Evolutionary conservation across 2,329 filamentous ascomycete species (phyloP).

Genomic region (Achaetomium macrosporum): DNA sequence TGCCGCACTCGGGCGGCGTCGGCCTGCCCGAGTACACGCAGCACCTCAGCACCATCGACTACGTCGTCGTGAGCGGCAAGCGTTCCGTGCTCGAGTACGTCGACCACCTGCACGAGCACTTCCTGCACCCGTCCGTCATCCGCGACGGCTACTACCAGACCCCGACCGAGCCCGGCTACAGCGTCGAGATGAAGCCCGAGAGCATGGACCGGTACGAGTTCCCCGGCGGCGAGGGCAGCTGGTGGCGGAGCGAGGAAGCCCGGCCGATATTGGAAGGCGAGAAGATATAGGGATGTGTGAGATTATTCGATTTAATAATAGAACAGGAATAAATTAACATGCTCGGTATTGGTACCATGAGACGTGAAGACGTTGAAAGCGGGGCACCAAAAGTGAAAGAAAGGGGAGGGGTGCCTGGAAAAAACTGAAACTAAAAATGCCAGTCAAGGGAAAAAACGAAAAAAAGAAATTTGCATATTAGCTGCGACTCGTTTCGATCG

Average conservation of each 20-base stretch:
- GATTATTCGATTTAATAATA: not conserved
- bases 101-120: constrained; percentile 91
- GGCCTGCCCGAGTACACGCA: constrained; percentile 91
- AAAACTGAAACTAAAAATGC: too few relatives aligned
- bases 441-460: too few relatives aligned
- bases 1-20: constrained; percentile 84
- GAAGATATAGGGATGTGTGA: constrained; percentile 40
- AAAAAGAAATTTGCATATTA: too few relatives aligned
- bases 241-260: constrained; percentile 82
- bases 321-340: not conserved
- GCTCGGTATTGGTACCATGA: too few relatives aligned
- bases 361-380: too few relatives aligned
- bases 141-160: constrained; percentile 85
- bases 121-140: constrained; percentile 73
- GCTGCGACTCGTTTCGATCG: constrained; percentile 1
- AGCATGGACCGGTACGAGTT: constrained; percentile 77
- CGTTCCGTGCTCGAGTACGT: constrained; percentile 83
- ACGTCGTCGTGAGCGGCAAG: constrained; percentile 78
- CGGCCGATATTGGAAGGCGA: constrained; percentile 62
- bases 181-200: constrained; percentile 85
- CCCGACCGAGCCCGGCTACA: constrained; percentile 76
- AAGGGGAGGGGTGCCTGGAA: too few relatives aligned
- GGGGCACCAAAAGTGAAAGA: too few relatives aligned
- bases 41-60: constrained; percentile 88
- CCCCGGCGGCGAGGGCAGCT: constrained; percentile 71